Evolutionary conservation across 352 stramenopile species (phyloP).

Genomic region (Phytophthora multivora): DNA sequence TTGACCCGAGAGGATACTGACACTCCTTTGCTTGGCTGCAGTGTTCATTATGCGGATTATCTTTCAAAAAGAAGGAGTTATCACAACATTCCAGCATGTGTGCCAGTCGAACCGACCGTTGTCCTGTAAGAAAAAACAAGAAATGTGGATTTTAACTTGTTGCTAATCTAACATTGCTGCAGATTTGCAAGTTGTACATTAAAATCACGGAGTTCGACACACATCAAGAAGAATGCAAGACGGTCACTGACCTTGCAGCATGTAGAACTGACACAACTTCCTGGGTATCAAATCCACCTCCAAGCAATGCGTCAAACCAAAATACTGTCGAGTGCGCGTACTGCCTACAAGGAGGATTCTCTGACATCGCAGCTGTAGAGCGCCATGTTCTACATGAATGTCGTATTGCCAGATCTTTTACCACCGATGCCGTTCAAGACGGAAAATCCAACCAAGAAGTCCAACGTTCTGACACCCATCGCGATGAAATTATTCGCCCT

Average conservation of each 20-base stretch:
- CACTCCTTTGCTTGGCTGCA: constrained; percentile 11
- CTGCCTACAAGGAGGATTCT: constrained; percentile 41
- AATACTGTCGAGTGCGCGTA: constrained; percentile 47
- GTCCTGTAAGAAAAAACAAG: constrained; percentile 39
- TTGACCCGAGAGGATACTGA: neutral
- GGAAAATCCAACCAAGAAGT: constrained; percentile 15
- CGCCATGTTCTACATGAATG: constrained; percentile 45
- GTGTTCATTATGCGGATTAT: constrained; percentile 56
- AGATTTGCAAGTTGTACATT: constrained; percentile 57
- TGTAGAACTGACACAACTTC: neutral
- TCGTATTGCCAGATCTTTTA: constrained; percentile 46
- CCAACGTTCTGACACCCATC: neutral
- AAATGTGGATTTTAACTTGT: neutral
- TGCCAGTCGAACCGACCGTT: constrained; percentile 57
- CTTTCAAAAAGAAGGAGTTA: constrained; percentile 54
- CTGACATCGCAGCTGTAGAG: constrained; percentile 26
- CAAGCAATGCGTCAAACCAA: neutral
- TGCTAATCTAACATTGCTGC: constrained; percentile 8
- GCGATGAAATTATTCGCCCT: neutral
- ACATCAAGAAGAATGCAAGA: constrained; percentile 11
- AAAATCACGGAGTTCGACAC: constrained; percentile 41
- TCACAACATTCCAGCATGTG: constrained; percentile 41
- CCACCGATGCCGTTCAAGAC: neutral
- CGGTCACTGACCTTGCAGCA: neutral
- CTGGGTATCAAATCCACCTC: neutral